These are phyloP conservation scores for Inosperma sp. DNA, from an alignment of 768 basidiomycete genomes.

Conservation along the genomic window DNA sequence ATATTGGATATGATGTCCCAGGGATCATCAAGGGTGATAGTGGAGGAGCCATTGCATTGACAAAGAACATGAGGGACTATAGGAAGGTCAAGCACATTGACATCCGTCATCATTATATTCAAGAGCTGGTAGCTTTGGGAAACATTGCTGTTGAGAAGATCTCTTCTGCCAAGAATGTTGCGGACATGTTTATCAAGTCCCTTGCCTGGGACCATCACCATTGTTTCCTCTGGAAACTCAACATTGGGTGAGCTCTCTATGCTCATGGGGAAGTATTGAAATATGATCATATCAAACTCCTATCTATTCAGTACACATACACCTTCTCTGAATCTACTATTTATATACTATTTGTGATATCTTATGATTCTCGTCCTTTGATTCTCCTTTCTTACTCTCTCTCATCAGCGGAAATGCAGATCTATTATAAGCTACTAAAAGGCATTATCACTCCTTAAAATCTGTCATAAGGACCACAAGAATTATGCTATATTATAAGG, in stretches of 20 bases:
- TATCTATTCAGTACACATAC: too few species aligned
- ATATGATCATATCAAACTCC: neutral
- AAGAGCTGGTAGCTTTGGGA: slow-evolving; percentile 12
- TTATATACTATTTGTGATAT: too few species aligned
- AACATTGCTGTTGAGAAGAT: neutral
- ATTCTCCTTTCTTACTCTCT: too few species aligned
- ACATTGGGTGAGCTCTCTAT: neutral
- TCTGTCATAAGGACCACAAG: too few species aligned
- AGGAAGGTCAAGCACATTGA: slow-evolving; percentile 27
- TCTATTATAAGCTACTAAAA: too few species aligned
- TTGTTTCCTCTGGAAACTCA: neutral
- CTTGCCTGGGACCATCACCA: neutral
- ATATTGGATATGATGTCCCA: slow-evolving; percentile 2
- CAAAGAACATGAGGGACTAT: slow-evolving; percentile 20
- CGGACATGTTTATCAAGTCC: neutral
- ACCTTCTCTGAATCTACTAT: too few species aligned
- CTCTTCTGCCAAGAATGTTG: neutral
- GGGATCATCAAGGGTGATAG: slow-evolving; percentile 23
- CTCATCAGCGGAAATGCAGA: too few species aligned
- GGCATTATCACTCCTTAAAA: too few species aligned
- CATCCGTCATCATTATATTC: slow-evolving; percentile 20
- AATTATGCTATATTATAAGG: too few species aligned
- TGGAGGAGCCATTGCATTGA: slow-evolving; percentile 22
- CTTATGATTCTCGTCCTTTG: too few species aligned
- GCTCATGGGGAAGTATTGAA: neutral